phyloP scores from a whole-genome alignment of 78 protist species.

The Dictyostelium intermedium region DNA sequence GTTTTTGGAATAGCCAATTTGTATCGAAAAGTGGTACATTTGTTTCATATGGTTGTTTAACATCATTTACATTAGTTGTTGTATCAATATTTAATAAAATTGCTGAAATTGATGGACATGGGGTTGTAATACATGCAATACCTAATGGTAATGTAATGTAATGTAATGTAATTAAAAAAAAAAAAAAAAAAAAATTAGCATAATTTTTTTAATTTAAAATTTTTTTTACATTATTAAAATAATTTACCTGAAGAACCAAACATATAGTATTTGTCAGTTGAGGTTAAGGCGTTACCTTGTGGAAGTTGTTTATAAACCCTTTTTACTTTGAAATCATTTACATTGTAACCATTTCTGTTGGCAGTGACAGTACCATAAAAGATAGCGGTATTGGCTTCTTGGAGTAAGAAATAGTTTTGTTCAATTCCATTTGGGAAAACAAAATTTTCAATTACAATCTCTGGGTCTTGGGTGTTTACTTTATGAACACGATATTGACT shows the following conservation, averaged over 20 bases:
- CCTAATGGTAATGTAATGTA: no score
- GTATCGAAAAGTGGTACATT: background rate
- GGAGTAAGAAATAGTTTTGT: background rate
- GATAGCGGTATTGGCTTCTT: background rate
- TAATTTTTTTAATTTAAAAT: no score
- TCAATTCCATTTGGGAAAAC: background rate
- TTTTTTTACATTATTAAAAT: background rate
- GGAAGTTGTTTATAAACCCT: conserved; percentile 1
- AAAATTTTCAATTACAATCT: background rate
- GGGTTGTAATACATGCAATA: background rate
- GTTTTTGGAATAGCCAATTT: background rate
- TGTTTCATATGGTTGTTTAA: background rate
- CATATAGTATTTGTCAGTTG: conserved; percentile 1
- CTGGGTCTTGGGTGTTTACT: background rate
- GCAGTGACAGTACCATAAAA: background rate
- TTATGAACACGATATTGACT: background rate
- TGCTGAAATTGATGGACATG: conserved; percentile 3
- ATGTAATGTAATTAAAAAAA: no score
- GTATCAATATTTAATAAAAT: background rate
- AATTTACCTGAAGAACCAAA: background rate
- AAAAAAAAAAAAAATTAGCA: no score
- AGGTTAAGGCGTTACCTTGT: background rate
- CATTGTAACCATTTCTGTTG: background rate
- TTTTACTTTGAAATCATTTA: background rate
- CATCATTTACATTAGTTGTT: background rate